Base-by-base conservation (phyloP, 2,329 filamentous ascomycete genomes). In the Verticillium longisporum region DNA sequence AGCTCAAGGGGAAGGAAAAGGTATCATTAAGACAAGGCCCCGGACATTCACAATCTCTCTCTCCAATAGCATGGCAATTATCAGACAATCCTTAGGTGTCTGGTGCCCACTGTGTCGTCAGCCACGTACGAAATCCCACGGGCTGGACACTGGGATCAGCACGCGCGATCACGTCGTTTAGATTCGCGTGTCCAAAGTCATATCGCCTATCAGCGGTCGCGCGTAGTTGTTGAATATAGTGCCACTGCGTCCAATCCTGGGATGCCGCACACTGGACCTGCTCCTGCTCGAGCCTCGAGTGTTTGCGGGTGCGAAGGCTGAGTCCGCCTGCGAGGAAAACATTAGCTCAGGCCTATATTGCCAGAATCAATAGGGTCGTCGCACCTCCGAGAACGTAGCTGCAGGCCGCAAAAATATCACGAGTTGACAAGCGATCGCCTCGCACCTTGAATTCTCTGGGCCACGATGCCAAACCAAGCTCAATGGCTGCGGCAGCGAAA, bases 401-500 rank as follows among this genome's bases (percentile, higher is more conserved):
- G 66, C 80, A 81, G 45, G 77, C 69, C 55, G 75, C 70, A 10
- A 90, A 78, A 11, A 92, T 76, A 55, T 87, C 80, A 13, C 79
- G 77, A 2, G 90, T 79, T 0, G 80, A 83, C 71, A 88, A 76
- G 6, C 85, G 78, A 59, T 90, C 87, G n/a, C 89, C 88, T 57
- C 80, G 80, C 81, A 92, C 86, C 45, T 81, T 82, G 70, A 89
- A 86, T 69, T 92, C 89, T 6, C 74, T 72, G 3, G 88, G 88
- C 90, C 90, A 93, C 18, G 72, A 78, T 6, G 77, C 74, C 7
- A 79, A 77, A 0, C 80, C 82, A 50, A 91, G 73, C 55, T 90
- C 87, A 34, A 91, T 71, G 14, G 89, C 84, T n/a, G 86, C 84
- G 11, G 87, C 86, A 9, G 92, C 78, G 66, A 89, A 91, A n/a